Evolutionary conservation across 352 stramenopile genomes (phyloP), one percentile per base, ranked within the genome.

Genomic region (Phytopythium helicoides): DNA sequence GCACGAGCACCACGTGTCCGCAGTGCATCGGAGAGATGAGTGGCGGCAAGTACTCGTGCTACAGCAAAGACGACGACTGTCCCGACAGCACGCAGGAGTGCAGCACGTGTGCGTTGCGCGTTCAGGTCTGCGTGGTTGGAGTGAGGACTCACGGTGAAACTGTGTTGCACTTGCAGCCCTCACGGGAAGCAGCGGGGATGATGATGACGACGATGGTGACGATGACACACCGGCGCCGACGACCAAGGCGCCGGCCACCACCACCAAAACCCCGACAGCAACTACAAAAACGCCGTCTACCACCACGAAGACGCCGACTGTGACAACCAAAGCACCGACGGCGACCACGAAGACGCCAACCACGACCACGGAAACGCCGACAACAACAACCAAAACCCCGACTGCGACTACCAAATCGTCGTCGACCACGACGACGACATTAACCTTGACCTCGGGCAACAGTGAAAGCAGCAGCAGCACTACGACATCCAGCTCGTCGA

Each of bases 1-100:
- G 54, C 28, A 56, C 54, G 28, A 10, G 26, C 26, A 33, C 18
- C 31, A 49, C 28, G 47, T 71, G 63, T 34, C 54, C 63, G 36
- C 63, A 59, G 47, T 71, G 63, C 28, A 31, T 71, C 18, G 36
- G 31, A 16, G 23, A 54, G 50, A 68, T 61, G 45, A 48, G 45
- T 40, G 44, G 35, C 23, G 39, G 35, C 31, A 47, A 56, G 41
- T 47, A 61, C 47, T 42, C 54, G 35, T 72, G 64, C 55, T 56
- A 68, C 52, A 11, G 11, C 31, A 28, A 67, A 22, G 39, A 59
- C 47, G 44, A 34, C 47, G 47, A 65, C 39, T 72, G 64, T 18
- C 55, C 52, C 14, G 21, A 45, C 14, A 37, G 45, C 28, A 59
- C 58, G 23, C 56, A 52, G 46, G 37, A 52, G 18, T 67, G 63